Percentiles rank a stretch among this genome's conserved stretches.
phyloP scores from a whole-genome alignment of 257 asterid species.

The Gentiana dahurica region DNA sequence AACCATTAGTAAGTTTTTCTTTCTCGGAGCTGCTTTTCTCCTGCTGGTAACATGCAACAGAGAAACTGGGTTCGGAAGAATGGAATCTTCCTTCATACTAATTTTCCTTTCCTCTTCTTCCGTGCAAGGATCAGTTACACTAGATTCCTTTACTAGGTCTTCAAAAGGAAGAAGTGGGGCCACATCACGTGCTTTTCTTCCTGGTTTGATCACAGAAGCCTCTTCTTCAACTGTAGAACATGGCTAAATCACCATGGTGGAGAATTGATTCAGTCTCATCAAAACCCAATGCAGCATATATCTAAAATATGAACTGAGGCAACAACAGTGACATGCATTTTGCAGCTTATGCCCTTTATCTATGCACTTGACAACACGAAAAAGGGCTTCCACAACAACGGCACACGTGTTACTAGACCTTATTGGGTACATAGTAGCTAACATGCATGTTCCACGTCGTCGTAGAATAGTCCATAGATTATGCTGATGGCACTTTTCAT shows the following conservation, averaged over 20 bases:
- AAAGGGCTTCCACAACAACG: too few relatives aligned
- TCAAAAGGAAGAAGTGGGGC: conserved; percentile 66
- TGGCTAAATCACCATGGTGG: conserved; percentile 40
- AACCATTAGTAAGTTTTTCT: conserved; percentile 61
- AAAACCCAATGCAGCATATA: background rate
- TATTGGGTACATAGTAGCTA: too few relatives aligned
- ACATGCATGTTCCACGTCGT: too few relatives aligned
- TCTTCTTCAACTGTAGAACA: conserved; percentile 31
- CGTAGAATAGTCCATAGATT: too few relatives aligned
- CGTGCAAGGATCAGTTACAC: conserved; percentile 18
- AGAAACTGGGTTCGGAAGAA: conserved; percentile 57
- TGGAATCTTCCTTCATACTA: conserved; percentile 30
- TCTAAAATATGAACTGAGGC: too few relatives aligned
- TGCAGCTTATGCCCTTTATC: too few relatives aligned
- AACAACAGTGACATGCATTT: too few relatives aligned
- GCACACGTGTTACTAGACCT: too few relatives aligned
- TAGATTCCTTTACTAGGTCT: conserved; percentile 48
- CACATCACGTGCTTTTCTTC: conserved; percentile 21
- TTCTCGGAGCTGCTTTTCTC: conserved; percentile 51
- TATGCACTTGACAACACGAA: too few relatives aligned
- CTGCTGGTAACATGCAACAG: conserved; percentile 81
- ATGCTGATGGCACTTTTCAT: too few relatives aligned
- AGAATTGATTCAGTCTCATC: conserved; percentile 8
- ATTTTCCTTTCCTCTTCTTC: conserved; percentile 28
- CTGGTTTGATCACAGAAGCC: conserved; percentile 38